These are phyloP conservation scores for Bondarzewia mesenterica DNA, from an alignment of 1,284 basidiomycete genomes.

Conservation along the genomic window DNA sequence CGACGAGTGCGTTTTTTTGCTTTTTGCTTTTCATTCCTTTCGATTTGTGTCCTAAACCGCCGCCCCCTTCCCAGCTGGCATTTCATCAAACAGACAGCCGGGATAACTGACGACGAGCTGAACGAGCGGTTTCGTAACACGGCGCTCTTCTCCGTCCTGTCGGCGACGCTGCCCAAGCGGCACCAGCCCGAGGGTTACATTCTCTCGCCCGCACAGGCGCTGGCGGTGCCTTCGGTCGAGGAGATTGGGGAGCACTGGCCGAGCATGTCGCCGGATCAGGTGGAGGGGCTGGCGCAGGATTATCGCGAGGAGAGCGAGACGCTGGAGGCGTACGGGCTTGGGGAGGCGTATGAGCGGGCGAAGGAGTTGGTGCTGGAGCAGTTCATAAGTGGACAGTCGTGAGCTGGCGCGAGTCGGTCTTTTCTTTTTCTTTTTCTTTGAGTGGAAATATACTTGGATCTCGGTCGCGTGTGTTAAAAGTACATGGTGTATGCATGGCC, in stretches of 20 bases:
- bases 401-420: not conserved
- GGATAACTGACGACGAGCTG: conserved; percentile 65
- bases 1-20: conserved; percentile 64
- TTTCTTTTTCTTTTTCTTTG: not conserved
- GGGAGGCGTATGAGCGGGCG: conserved; percentile 51
- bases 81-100: conserved; percentile 54
- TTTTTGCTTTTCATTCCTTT: not conserved
- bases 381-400: conserved; percentile 14
- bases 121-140: conserved; percentile 58
- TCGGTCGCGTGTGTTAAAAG: too few relatives aligned
- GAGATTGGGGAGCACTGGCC: conserved; percentile 65
- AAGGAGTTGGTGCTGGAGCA: conserved; percentile 49
- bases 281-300: conserved; percentile 47
- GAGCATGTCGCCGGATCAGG: conserved; percentile 55
- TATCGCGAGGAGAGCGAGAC: conserved; percentile 50
- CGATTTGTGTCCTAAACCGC: not conserved
- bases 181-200: conserved; percentile 39
- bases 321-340: conserved; percentile 47
- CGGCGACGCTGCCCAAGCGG: conserved; percentile 36
- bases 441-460: too few relatives aligned
- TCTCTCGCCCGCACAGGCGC: conserved; percentile 41
- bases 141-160: conserved; percentile 59
- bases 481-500: too few relatives aligned
- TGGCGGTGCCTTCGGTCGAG: conserved; percentile 41
- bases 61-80: conserved; percentile 55